Evolutionary conservation across 1,284 basidiomycete genomes (phyloP).

Genomic region (Sanguinoderma infundibulare): DNA sequence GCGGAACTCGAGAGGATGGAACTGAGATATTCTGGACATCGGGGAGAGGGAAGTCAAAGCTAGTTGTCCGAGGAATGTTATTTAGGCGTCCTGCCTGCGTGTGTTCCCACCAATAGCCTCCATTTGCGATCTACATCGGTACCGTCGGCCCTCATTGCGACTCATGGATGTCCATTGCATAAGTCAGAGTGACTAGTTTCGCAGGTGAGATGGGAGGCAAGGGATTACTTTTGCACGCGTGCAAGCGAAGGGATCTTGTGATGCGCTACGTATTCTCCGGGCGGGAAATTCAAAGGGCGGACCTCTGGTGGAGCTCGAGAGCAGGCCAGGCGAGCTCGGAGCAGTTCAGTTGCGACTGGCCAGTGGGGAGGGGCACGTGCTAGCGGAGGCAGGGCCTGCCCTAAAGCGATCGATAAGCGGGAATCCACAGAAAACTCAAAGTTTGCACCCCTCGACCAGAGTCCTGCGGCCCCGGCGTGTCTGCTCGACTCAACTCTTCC

Average conservation of each 20-base stretch:
- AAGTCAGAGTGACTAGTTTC: neutral
- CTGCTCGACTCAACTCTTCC: slow-evolving; percentile 31
- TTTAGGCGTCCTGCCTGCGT: neutral
- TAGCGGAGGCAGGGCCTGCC: slow-evolving; percentile 29
- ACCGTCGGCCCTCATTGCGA: neutral
- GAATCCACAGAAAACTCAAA: slow-evolving; percentile 22
- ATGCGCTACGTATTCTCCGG: too few relatives aligned
- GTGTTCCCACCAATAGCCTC: neutral
- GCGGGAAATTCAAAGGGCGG: neutral
- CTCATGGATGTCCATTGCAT: neutral
- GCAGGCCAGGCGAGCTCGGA: slow-evolving; percentile 5
- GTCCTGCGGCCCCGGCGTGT: slow-evolving; percentile 35
- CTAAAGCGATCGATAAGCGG: slow-evolving; percentile 41
- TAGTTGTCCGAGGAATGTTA: neutral
- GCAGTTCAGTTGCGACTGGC: slow-evolving; percentile 1
- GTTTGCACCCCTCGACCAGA: slow-evolving; percentile 29
- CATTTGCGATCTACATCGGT: neutral
- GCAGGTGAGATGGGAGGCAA: neutral
- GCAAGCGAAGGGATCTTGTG: too few relatives aligned
- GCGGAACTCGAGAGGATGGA: slow-evolving; percentile 30
- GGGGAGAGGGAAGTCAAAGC: neutral
- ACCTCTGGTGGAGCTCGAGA: slow-evolving; percentile 6
- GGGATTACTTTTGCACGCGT: too few relatives aligned
- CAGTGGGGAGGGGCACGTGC: neutral
- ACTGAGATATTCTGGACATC: slow-evolving; percentile 19